These are phyloP conservation scores for Penicillium paxilli DNA, from an alignment of 495 filamentous ascomycete genomes.

Conservation along the genomic window DNA sequence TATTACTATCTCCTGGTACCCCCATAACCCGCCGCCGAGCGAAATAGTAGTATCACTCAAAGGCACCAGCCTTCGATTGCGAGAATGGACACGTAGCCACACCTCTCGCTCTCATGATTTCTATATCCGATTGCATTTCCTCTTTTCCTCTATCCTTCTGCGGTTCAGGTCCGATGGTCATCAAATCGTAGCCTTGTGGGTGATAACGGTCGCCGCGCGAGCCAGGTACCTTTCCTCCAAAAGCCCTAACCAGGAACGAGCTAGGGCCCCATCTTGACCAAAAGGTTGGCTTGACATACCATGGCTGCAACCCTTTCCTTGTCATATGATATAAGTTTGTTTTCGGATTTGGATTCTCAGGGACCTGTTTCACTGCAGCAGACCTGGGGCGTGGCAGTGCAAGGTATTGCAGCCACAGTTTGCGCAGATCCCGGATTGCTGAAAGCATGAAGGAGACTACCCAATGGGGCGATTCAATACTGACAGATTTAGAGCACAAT, in stretches of 20 bases:
- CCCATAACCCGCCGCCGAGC: too few species aligned
- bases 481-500: too few species aligned
- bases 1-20: too few species aligned
- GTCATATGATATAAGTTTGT: conserved; percentile 17
- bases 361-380: conserved; percentile 20
- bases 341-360: conserved; percentile 11
- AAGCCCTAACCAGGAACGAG: conserved; percentile 44
- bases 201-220: conserved; percentile 39
- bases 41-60: background rate
- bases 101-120: conserved; percentile 30
- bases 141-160: conserved; percentile 50
- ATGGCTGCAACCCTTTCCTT: conserved; percentile 38
- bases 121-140: conserved; percentile 31
- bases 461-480: conserved; percentile 24
- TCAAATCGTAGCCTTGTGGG: conserved; percentile 51
- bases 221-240: conserved; percentile 42
- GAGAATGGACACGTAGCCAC: conserved; percentile 24
- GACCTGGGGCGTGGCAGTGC: conserved; percentile 44
- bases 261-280: conserved; percentile 48
- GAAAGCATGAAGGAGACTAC: conserved; percentile 33
- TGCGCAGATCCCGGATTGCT: conserved; percentile 32
- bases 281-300: conserved; percentile 52
- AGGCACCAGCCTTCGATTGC: conserved; percentile 11
- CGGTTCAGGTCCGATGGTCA: conserved; percentile 50
- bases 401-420: conserved; percentile 48